Evolutionary conservation across 345 rosid genomes (phyloP).

Genomic region (Laguncularia racemosa): DNA sequence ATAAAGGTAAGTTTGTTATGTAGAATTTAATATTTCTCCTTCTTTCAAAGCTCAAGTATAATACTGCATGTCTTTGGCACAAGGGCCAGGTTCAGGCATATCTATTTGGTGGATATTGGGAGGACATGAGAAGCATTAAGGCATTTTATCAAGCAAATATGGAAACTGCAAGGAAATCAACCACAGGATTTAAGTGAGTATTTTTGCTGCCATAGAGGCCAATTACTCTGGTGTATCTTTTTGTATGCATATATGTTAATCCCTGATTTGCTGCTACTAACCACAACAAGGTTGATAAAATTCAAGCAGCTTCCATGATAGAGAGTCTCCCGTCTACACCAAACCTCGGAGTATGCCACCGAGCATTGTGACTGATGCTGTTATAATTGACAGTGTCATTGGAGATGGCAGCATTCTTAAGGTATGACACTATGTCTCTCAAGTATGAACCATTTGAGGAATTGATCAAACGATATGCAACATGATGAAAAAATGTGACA

Average conservation of each 20-base stretch:
- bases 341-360: slow-evolving; percentile 76
- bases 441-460: too few species aligned
- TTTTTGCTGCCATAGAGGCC: background rate
- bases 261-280: too few species aligned
- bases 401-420: slow-evolving; percentile 79
- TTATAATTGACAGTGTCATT: slow-evolving; percentile 49
- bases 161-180: slow-evolving; percentile 49
- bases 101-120: slow-evolving; percentile 72
- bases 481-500: too few species aligned
- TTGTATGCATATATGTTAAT: too few species aligned
- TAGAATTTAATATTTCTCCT: too few species aligned
- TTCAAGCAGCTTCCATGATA: slow-evolving; percentile 50
- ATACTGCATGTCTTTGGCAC: background rate
- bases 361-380: slow-evolving; percentile 40
- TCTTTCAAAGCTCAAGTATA: slow-evolving; percentile 1
- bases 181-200: slow-evolving; percentile 35
- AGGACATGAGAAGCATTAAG: slow-evolving; percentile 56
- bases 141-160: slow-evolving; percentile 74
- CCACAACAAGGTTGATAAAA: too few species aligned
- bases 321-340: slow-evolving; percentile 46
- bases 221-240: too few species aligned
- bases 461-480: too few species aligned
- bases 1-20: slow-evolving; percentile 41
- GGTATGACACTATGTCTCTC: slow-evolving; percentile 27
- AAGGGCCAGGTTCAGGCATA: slow-evolving; percentile 51